These are phyloP conservation scores for Bathelium albidoporum DNA, from an alignment of 495 filamentous ascomycete species.

Conservation along the genomic window DNA sequence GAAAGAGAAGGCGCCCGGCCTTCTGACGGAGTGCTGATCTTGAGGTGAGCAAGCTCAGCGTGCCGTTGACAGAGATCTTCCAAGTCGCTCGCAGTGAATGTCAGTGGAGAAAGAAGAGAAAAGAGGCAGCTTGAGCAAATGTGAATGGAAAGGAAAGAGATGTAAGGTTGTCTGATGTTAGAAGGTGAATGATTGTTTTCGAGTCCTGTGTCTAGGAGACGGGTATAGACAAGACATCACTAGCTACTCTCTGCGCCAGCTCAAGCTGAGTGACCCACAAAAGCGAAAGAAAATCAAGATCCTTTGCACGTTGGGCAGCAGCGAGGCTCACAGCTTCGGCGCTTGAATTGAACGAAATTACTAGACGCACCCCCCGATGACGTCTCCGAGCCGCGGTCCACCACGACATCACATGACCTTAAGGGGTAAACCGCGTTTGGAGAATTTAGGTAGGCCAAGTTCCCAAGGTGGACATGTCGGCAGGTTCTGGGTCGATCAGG, in stretches of 20 bases:
- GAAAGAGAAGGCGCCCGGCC: background rate
- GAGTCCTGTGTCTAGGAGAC: background rate
- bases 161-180: background rate
- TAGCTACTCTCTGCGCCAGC: too few species aligned
- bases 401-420: background rate
- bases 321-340: background rate
- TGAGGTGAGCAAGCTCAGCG: background rate
- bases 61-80: background rate
- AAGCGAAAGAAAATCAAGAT: background rate
- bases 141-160: constrained; percentile 5
- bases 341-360: too few species aligned
- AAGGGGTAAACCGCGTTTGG: too few species aligned
- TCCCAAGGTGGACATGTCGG: background rate
- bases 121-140: background rate
- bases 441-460: too few species aligned
- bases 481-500: too few species aligned
- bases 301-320: background rate
- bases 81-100: background rate
- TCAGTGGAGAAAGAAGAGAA: constrained; percentile 2
- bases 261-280: background rate
- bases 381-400: background rate
- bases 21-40: background rate
- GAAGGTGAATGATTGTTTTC: background rate
- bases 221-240: background rate
- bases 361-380: background rate